Evolutionary conservation across 1,284 basidiomycete genomes (phyloP).

Genomic region (Fomitopsis betulina): DNA sequence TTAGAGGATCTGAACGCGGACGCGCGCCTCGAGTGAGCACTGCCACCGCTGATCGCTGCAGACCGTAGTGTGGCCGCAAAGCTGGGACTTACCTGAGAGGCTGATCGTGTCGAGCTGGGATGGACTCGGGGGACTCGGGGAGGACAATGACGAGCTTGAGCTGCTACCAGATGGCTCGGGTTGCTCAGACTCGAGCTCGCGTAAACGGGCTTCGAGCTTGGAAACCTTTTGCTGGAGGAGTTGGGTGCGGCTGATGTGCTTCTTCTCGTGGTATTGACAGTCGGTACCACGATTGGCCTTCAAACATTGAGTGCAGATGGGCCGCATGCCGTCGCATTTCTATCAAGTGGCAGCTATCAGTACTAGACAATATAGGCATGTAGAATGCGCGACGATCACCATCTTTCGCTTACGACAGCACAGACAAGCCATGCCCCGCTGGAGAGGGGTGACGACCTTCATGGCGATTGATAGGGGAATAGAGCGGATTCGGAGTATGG

Average conservation of each 20-base stretch:
- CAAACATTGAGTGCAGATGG: slow-evolving; percentile 51
- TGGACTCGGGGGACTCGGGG: background rate
- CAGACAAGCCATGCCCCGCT: slow-evolving; percentile 55
- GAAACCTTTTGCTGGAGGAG: slow-evolving; percentile 53
- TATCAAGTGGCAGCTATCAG: slow-evolving; percentile 20
- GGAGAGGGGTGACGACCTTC: slow-evolving; percentile 35
- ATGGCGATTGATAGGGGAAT: slow-evolving; percentile 7
- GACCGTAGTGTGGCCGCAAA: background rate
- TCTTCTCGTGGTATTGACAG: slow-evolving; percentile 59
- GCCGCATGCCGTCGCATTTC: slow-evolving; percentile 59
- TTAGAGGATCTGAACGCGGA: background rate
- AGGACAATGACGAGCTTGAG: slow-evolving; percentile 10
- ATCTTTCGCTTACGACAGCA: slow-evolving; percentile 59
- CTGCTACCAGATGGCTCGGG: slow-evolving; percentile 12
- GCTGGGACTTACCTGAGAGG: background rate
- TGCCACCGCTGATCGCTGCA: background rate
- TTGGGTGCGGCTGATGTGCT: slow-evolving; percentile 57
- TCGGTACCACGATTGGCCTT: slow-evolving; percentile 47
- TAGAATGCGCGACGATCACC: slow-evolving; percentile 30
- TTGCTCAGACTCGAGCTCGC: slow-evolving; percentile 42
- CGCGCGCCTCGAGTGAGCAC: background rate
- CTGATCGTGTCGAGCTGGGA: background rate
- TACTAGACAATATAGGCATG: slow-evolving; percentile 3
- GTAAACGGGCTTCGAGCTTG: slow-evolving; percentile 47
- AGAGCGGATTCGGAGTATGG: background rate